Conservation (phyloP, 2,329 filamentous ascomycete species). For the Clarireedia hainanense region DNA sequence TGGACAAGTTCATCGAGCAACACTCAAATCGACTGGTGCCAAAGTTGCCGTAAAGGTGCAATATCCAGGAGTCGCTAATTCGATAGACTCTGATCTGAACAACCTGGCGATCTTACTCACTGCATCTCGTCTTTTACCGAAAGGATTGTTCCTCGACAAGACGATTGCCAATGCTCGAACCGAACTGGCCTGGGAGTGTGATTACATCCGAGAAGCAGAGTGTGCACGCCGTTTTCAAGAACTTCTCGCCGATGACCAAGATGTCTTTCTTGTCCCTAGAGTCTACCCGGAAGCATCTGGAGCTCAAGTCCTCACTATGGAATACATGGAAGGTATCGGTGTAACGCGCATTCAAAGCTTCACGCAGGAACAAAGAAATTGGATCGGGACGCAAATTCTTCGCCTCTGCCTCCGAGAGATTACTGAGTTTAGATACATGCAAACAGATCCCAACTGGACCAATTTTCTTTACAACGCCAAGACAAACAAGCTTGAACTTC, state of each 20-base stretch:
- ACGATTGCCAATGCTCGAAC: conserved; percentile 91
- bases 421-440: conserved; percentile 94
- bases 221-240: conserved; percentile 69
- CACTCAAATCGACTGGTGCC: conserved; percentile 64
- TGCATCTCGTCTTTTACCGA: conserved; percentile 81
- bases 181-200: conserved; percentile 94
- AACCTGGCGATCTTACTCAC: conserved; percentile 87
- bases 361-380: conserved; percentile 78
- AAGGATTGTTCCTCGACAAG: conserved; percentile 89
- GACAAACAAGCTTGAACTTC: conserved; percentile 69
- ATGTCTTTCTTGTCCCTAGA: conserved; percentile 71
- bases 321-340: conserved; percentile 77
- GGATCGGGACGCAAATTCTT: conserved; percentile 91
- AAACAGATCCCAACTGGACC: conserved; percentile 99
- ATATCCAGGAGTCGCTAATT: conserved; percentile 91
- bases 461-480: conserved; percentile 87
- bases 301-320: conserved; percentile 83
- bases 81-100: conserved; percentile 92
- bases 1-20: conserved; percentile 86
- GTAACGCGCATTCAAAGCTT: conserved; percentile 75
- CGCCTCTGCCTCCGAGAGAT: conserved; percentile 90
- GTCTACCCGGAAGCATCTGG: conserved; percentile 75
- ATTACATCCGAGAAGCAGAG: conserved; percentile 83
- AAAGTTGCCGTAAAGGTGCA: conserved; percentile 93
- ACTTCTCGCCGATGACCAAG: conserved; percentile 66